Conservation (phyloP, 192 early-diverging fungal genomes). For the Pecoramyces ruminantium region DNA sequence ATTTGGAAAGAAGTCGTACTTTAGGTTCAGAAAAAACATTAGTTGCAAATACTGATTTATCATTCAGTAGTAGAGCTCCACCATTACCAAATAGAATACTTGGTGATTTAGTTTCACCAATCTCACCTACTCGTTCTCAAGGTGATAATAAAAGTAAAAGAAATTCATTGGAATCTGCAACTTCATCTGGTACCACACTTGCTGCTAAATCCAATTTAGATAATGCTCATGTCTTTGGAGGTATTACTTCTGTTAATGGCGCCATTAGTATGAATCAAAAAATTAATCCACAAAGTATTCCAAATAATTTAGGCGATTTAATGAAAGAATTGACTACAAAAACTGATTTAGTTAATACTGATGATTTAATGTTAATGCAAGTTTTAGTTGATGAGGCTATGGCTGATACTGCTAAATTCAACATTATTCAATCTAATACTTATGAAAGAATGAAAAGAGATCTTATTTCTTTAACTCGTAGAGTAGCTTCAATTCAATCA, state of each 20-base stretch:
- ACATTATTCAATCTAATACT: conserved; percentile 9
- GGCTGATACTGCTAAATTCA: conserved; percentile 11
- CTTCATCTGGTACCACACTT: not conserved
- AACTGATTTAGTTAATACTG: not conserved
- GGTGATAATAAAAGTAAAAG: not conserved
- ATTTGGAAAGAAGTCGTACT: not conserved
- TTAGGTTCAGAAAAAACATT: not conserved
- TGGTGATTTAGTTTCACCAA: not conserved
- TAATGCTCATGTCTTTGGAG: not conserved
- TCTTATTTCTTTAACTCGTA: conserved; percentile 4
- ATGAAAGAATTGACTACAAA: not conserved
- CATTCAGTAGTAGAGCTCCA: not conserved
- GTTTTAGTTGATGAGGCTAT: conserved; percentile 14
- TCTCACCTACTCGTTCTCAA: not conserved
- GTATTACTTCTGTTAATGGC: not conserved
- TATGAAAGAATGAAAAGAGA: conserved; percentile 19
- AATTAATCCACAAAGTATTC: not conserved
- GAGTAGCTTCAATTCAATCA: conserved; percentile 14
- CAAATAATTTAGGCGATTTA: not conserved
- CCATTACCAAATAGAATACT: not conserved
- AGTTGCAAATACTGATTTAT: not conserved
- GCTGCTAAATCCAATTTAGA: not conserved
- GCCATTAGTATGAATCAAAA: not conserved
- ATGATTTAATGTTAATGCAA: conserved; percentile 5
- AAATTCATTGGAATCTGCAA: not conserved